A percentile compares a stretch with the other conserved stretches of the same genome.
phyloP scores from a whole-genome alignment of 352 stramenopile genomes.

The Pythium folliculosum region DNA sequence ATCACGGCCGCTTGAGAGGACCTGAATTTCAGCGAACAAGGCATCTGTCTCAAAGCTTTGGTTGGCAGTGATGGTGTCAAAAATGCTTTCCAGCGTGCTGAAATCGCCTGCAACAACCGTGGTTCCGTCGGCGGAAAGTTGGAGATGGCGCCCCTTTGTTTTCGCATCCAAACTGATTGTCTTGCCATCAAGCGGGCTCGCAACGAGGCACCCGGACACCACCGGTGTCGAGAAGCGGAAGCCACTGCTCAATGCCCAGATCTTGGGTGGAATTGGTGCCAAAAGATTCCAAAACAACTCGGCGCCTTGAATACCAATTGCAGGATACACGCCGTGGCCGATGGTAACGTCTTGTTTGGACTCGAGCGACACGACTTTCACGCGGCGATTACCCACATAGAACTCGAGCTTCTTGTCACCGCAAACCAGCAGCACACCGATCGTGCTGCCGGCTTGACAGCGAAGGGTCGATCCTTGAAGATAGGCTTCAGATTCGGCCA shows the following conservation, averaged over 20 bases:
- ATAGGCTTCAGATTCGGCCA: conserved; percentile 11
- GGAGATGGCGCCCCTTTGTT: conserved; percentile 50
- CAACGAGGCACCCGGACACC: conserved; percentile 67
- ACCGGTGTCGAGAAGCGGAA: conserved; percentile 63
- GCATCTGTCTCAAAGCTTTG: conserved; percentile 51
- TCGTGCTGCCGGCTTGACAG: conserved; percentile 37
- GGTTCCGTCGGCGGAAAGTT: conserved; percentile 50
- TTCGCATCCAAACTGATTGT: conserved; percentile 68
- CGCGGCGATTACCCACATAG: conserved; percentile 43
- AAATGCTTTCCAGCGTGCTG: conserved; percentile 41
- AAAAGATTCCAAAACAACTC: conserved; percentile 71
- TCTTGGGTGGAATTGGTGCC: conserved; percentile 52
- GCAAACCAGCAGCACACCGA: conserved; percentile 68
- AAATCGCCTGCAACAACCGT: conserved; percentile 60
- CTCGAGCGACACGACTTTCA: conserved; percentile 37
- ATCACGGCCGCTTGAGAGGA: conserved; percentile 53
- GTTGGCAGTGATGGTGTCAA: conserved; percentile 60
- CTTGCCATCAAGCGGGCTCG: conserved; percentile 54
- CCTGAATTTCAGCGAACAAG: conserved; percentile 62
- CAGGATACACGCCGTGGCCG: conserved; percentile 44
- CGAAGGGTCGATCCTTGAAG: conserved; percentile 18
- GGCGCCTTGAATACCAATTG: conserved; percentile 56
- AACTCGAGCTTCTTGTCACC: conserved; percentile 68
- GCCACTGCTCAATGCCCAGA: conserved; percentile 50
- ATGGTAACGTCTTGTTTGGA: conserved; percentile 17